Evolutionary conservation across 2,329 filamentous ascomycete species (phyloP).

Genomic region (Periconia macrospinosa): DNA sequence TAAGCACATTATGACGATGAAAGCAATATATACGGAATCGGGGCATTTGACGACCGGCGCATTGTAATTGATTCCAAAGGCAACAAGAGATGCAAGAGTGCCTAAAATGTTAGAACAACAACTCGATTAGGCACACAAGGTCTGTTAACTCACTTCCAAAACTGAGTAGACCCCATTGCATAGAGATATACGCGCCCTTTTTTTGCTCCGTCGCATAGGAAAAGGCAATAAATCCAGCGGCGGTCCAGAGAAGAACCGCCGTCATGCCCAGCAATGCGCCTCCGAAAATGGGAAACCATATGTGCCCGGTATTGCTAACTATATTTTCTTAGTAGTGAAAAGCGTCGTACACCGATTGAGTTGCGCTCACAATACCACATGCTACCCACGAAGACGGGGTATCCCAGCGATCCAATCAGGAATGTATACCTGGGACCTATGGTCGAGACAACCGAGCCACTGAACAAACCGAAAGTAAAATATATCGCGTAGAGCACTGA

Average conservation of each 20-base stretch:
- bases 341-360: not conserved
- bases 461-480: slow-evolving; percentile 10
- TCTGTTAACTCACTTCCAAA: slow-evolving; percentile 7
- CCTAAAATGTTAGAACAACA: slow-evolving; percentile 4
- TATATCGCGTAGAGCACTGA: slow-evolving; percentile 12
- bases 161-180: slow-evolving; percentile 16
- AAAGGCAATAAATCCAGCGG: slow-evolving; percentile 5
- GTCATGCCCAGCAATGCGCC: slow-evolving; percentile 1
- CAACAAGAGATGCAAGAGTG: slow-evolving; percentile 11
- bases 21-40: slow-evolving; percentile 12
- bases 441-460: slow-evolving; percentile 12
- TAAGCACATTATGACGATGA: slow-evolving; percentile 13
- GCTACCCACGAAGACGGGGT: slow-evolving; percentile 1
- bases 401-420: slow-evolving; percentile 6
- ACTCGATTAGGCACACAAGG: no score
- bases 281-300: slow-evolving; percentile 5
- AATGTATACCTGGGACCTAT: slow-evolving; percentile 12
- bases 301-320: slow-evolving; percentile 3
- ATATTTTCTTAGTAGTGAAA: not conserved
- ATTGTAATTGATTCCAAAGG: slow-evolving; percentile 17
- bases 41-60: slow-evolving; percentile 8
- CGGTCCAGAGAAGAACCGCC: slow-evolving; percentile 1
- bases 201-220: slow-evolving; percentile 12
- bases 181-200: slow-evolving; percentile 11
- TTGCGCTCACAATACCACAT: slow-evolving; percentile 5